phyloP scores from a whole-genome alignment of 208 protist species.

The Acanthamoeba polyphaga region DNA sequence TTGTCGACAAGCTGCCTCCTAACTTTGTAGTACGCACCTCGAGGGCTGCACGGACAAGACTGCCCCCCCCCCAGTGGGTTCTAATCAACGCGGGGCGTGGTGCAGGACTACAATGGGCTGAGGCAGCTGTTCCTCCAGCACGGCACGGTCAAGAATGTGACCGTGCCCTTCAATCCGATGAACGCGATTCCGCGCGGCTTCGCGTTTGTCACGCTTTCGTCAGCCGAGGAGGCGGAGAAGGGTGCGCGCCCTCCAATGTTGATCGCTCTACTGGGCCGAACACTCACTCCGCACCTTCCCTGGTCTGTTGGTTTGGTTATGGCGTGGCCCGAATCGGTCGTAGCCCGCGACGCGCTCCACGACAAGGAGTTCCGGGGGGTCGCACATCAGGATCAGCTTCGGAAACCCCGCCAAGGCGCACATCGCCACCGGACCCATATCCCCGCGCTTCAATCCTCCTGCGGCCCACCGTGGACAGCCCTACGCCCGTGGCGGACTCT shows the following conservation, averaged over 20 bases:
- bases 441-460: background rate
- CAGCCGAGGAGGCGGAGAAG: background rate
- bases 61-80: no score
- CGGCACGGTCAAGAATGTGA: background rate
- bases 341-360: conserved; percentile 39
- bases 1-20: conserved; percentile 26
- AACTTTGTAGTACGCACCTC: background rate
- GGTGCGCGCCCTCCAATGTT: background rate
- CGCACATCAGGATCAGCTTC: conserved; percentile 32
- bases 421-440: background rate
- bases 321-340: background rate
- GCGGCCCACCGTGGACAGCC: background rate
- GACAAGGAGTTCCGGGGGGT: background rate
- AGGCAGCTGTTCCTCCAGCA: conserved; percentile 9
- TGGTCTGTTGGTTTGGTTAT: background rate
- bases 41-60: background rate
- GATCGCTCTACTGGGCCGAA: background rate
- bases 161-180: background rate
- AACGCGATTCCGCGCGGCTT: background rate
- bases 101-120: background rate
- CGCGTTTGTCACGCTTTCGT: background rate
- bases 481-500: background rate
- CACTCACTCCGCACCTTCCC: background rate
- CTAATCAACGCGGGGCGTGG: no score
- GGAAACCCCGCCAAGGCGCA: conserved; percentile 21